Percentiles rank a stretch among this genome's conserved stretches.
Conservation (phyloP, 129 eudicot genomes). For the Rutidosis leptorrhynchoides region DNA sequence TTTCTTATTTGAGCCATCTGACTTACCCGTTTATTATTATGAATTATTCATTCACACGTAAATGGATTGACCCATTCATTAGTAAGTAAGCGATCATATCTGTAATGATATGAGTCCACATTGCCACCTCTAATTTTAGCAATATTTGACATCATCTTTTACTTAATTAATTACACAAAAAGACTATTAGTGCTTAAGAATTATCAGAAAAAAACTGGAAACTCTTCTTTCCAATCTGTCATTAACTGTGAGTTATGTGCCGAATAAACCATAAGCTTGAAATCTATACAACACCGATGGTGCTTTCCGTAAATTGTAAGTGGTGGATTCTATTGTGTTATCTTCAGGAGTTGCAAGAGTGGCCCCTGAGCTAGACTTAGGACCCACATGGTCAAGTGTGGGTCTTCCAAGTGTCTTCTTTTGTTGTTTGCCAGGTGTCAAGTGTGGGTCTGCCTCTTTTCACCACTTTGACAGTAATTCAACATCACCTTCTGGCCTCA, state of each 20-base stretch:
- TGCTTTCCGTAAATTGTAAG: slow-evolving; percentile 60
- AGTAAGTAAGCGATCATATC: too few species aligned
- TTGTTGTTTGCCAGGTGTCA: slow-evolving; percentile 60
- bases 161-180: too few species aligned
- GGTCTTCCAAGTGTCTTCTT: slow-evolving; percentile 63
- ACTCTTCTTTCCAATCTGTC: slow-evolving; percentile 72
- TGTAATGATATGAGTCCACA: too few species aligned
- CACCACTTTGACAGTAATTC: slow-evolving; percentile 78
- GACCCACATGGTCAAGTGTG: slow-evolving; percentile 55
- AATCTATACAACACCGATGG: slow-evolving; percentile 43
- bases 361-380: slow-evolving; percentile 68
- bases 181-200: not conserved
- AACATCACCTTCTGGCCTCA: slow-evolving; percentile 80
- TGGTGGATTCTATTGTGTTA: slow-evolving; percentile 52
- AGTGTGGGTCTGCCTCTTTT: slow-evolving; percentile 91
- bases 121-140: too few species aligned
- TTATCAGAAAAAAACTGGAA: slow-evolving; percentile 56
- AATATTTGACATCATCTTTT: too few species aligned
- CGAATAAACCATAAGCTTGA: slow-evolving; percentile 46
- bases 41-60: too few species aligned
- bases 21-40: too few species aligned
- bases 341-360: slow-evolving; percentile 66
- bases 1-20: too few species aligned
- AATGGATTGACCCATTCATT: too few species aligned
- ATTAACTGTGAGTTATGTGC: slow-evolving; percentile 54